Evolutionary conservation across 495 filamentous ascomycete species (phyloP).

Genomic region (Aspergillus steynii): DNA sequence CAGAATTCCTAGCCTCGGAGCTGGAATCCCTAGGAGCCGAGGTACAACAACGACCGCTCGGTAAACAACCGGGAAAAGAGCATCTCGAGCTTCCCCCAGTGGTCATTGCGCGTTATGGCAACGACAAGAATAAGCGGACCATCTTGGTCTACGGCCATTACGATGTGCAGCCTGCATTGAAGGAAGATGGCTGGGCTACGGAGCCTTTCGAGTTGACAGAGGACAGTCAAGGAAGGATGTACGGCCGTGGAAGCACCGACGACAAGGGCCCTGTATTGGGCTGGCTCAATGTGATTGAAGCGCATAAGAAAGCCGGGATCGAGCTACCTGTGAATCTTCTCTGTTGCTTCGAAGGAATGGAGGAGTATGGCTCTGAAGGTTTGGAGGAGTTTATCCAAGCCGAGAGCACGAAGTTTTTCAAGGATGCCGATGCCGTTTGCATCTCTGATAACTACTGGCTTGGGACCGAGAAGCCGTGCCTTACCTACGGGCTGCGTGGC

Average conservation of each 20-base stretch:
- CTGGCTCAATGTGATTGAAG: slow-evolving; percentile 97
- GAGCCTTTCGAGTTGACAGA: slow-evolving; percentile 91
- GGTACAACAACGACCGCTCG: slow-evolving; percentile 80
- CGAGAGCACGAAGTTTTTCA: slow-evolving; percentile 90
- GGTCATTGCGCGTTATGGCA: slow-evolving; percentile 86
- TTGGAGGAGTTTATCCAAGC: slow-evolving; percentile 90
- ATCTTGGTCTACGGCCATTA: slow-evolving; percentile 98
- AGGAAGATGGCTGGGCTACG: slow-evolving; percentile 94
- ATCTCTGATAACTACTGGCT: slow-evolving; percentile 99
- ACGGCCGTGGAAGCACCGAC: slow-evolving; percentile 91
- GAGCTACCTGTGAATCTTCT: slow-evolving; percentile 97
- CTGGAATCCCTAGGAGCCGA: slow-evolving; percentile 79
- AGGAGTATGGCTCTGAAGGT: slow-evolving; percentile 97
- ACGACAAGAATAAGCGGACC: slow-evolving; percentile 85
- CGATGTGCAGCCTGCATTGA: slow-evolving; percentile 94
- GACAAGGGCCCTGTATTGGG: slow-evolving; percentile 98
- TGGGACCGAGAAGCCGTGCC: slow-evolving; percentile 93
- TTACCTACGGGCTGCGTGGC: slow-evolving; percentile 97
- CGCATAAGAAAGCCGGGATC: slow-evolving; percentile 89
- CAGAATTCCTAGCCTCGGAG: slow-evolving; percentile 81
- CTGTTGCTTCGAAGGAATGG: slow-evolving; percentile 99
- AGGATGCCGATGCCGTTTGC: slow-evolving; percentile 92
- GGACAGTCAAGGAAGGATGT: slow-evolving; percentile 90
- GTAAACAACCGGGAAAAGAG: slow-evolving; percentile 86
- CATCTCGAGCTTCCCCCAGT: slow-evolving; percentile 91